Evolutionary conservation across 2,329 filamentous ascomycete genomes (phyloP).

Genomic region (Verticillium dahliae): DNA sequence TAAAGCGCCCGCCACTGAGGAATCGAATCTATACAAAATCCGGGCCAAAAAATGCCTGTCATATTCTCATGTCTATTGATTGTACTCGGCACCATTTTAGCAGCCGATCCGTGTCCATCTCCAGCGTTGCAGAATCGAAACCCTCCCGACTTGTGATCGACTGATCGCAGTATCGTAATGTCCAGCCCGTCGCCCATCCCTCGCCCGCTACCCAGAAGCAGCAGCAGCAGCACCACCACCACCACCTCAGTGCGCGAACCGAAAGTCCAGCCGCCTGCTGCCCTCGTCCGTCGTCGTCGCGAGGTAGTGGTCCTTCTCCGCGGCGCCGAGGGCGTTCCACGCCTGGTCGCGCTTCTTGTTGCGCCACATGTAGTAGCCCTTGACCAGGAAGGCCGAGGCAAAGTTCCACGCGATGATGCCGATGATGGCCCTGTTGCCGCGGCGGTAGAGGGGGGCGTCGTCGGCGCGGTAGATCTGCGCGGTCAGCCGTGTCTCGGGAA

Average conservation of each 20-base stretch:
- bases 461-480: slow-evolving; percentile 23
- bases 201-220: slow-evolving; percentile 11
- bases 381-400: slow-evolving; percentile 18
- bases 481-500: neutral
- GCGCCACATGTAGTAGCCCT: slow-evolving; percentile 22
- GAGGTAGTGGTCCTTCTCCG: slow-evolving; percentile 30
- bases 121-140: too few species aligned
- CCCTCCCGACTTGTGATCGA: too few species aligned
- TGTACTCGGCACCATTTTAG: too few species aligned
- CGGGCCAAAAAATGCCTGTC: too few species aligned
- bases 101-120: too few species aligned
- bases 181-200: neutral
- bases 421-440: slow-evolving; percentile 32
- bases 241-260: slow-evolving; percentile 18
- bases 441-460: slow-evolving; percentile 40
- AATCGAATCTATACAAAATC: too few species aligned
- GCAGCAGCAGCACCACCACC: too few species aligned
- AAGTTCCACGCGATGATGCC: slow-evolving; percentile 30
- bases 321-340: slow-evolving; percentile 20
- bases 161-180: too few species aligned
- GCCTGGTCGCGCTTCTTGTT: slow-evolving; percentile 18
- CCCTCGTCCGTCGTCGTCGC: slow-evolving; percentile 32
- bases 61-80: too few species aligned
- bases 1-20: too few species aligned
- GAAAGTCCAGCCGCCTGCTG: slow-evolving; percentile 27